Base-by-base conservation (phyloP, 306 rosid species). In the Nissolia schottii region DNA sequence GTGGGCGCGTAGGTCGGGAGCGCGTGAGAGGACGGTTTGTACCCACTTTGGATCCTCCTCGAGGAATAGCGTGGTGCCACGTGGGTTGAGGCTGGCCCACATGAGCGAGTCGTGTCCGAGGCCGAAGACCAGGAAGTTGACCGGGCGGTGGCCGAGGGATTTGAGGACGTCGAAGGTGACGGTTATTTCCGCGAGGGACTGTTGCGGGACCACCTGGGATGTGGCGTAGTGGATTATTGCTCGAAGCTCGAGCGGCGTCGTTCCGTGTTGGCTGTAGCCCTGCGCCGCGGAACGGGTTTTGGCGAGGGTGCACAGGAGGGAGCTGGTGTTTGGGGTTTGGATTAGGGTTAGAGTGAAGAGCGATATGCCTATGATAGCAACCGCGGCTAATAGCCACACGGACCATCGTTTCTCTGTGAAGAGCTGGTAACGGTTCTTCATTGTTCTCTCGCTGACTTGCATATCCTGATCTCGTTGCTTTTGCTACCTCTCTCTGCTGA, bases 21-120 rank as follows among this genome's bases (percentile, higher is more conserved):
- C 74, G 35, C 73, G 55, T 56, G 84, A 82, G n/a, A 88, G 75
- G 1, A 92, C 88, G 3, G 86, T 83, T 35, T 90, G 89, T 48
- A 88, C 59, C 98, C 98, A 92, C 48, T 75, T 88, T 0, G 92
- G 96, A 31, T 92, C 92, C 73, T 92, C 98, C 76, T 92, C 98
- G 2, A 92, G 89, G 77, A 92, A 92, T 1, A 90, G 28, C 7
- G 98, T 92, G 10, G 57, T 84, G 66, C 98, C 98, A 0, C 41
- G 55, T 2, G 98, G 82, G 61, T 92, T 92, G 4, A 92, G 48
- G 45, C 91, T 71, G 57, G 90, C 87, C 98, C 98, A 90, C 98
- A 92, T 92, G 19, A 90, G 85, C 0, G 98, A 92, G 55, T 92
- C 98, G 69, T 80, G 86, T 29, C 98, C 98, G 6, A 92, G 81